Conservation (phyloP, 345 rosid species). For the Eucalyptus curtisii region DNA sequence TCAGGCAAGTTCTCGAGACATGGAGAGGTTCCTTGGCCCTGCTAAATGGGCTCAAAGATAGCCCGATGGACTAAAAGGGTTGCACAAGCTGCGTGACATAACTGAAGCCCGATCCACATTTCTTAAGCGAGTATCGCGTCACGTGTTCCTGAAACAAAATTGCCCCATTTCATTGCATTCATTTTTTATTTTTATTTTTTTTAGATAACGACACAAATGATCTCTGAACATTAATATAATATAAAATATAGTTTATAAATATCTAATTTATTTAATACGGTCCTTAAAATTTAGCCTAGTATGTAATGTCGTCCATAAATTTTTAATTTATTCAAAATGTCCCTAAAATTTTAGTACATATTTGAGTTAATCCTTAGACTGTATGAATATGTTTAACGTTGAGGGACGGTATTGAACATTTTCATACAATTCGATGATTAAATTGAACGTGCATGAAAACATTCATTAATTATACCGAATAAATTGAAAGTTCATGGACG, state of each 20-base stretch:
- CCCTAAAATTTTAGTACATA: fast-evolving
- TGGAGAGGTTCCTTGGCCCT: fast-evolving
- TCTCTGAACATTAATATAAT: fast-evolving
- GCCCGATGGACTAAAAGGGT: not conserved
- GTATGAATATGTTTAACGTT: no score
- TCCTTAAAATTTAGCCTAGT: fast-evolving
- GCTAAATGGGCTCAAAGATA: not conserved
- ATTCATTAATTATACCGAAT: fast-evolving
- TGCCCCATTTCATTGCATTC: not conserved
- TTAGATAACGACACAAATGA: not conserved
- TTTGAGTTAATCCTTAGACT: not conserved
- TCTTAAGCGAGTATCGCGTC: not conserved
- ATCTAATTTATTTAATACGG: not conserved
- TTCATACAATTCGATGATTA: no score
- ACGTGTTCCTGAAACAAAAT: no score
- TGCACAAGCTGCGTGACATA: not conserved
- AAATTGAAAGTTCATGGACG: no score
- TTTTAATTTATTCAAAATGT: not conserved
- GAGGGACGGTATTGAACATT: fast-evolving
- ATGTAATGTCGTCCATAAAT: fast-evolving
- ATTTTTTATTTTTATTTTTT: no score
- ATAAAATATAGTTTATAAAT: not conserved
- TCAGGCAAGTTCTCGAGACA: not conserved
- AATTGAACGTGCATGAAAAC: no score
- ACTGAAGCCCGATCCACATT: not conserved